Conservation (phyloP, 441 rosid genomes). For the Metrosideros polymorpha region DNA sequence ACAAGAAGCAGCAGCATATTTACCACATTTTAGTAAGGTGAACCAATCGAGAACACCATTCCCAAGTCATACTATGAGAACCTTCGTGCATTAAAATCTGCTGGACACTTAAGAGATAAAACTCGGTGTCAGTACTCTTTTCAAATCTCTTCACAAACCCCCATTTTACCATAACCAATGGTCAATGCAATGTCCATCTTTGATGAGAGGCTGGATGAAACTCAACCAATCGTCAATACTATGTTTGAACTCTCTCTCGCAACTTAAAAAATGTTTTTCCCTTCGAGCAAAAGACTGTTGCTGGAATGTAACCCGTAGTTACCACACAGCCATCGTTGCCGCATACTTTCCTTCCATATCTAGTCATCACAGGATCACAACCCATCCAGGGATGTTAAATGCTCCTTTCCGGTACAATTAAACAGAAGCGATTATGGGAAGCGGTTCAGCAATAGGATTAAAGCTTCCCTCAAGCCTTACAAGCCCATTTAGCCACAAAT, state of each 20-base stretch:
- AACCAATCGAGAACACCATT: background rate
- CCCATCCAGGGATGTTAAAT: background rate
- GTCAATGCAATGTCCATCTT: background rate
- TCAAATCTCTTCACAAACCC: too few relatives aligned
- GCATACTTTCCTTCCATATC: background rate
- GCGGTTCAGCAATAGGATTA: background rate
- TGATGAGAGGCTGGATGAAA: background rate
- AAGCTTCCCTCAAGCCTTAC: background rate
- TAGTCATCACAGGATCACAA: background rate
- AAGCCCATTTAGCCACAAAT: background rate
- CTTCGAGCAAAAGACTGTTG: background rate
- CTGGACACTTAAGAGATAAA: background rate
- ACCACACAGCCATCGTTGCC: background rate
- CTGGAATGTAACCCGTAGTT: background rate
- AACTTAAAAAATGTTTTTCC: background rate
- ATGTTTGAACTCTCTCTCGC: background rate
- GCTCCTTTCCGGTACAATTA: background rate
- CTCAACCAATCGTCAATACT: background rate
- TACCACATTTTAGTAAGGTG: background rate
- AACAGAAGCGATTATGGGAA: background rate
- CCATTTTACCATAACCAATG: background rate
- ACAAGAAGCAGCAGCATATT: too few relatives aligned
- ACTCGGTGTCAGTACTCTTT: background rate
- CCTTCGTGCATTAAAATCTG: background rate
- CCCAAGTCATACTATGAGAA: background rate